phyloP scores from a whole-genome alignment of 2,329 filamentous ascomycete species.

The Ophiostoma montium region DNA sequence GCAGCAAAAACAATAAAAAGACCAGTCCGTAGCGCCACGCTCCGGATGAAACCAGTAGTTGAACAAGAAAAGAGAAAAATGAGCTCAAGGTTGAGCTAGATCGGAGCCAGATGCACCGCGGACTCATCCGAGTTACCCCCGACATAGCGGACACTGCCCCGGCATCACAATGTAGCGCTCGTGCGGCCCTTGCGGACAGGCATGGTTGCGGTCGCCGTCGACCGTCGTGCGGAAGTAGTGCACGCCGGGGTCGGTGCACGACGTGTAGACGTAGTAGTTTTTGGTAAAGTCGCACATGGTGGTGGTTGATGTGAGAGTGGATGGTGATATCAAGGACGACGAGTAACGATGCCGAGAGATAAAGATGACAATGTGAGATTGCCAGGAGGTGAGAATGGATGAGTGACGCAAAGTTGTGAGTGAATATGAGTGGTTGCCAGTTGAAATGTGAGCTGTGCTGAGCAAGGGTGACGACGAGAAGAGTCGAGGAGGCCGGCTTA shows the following conservation, averaged over 20 bases:
- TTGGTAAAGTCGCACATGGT: conserved; percentile 53
- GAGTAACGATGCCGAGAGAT: background rate
- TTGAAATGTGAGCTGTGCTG: too few species aligned
- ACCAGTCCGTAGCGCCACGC: background rate
- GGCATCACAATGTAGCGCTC: conserved; percentile 60
- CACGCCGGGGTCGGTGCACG: conserved; percentile 51
- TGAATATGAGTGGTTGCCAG: too few species aligned
- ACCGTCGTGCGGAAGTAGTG: conserved; percentile 59
- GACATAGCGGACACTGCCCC: conserved; percentile 44
- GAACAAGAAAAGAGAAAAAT: background rate
- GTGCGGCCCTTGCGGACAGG: conserved; percentile 52
- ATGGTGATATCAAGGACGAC: background rate
- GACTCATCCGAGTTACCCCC: too few species aligned
- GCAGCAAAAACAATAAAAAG: background rate
- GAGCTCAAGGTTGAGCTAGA: background rate
- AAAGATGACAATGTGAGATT: too few species aligned
- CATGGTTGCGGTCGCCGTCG: conserved; percentile 46
- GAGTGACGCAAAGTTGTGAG: too few species aligned
- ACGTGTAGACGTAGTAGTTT: conserved; percentile 65
- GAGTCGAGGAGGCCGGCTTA: too few species aligned
- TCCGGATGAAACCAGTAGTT: background rate
- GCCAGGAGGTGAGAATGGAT: too few species aligned
- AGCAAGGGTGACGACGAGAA: too few species aligned
- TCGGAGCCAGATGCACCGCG: too few species aligned
- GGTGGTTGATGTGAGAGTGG: conserved; percentile 2